These are phyloP conservation scores for Penicillium pancosmium DNA, from an alignment of 495 filamentous ascomycete species.

Conservation along the genomic window DNA sequence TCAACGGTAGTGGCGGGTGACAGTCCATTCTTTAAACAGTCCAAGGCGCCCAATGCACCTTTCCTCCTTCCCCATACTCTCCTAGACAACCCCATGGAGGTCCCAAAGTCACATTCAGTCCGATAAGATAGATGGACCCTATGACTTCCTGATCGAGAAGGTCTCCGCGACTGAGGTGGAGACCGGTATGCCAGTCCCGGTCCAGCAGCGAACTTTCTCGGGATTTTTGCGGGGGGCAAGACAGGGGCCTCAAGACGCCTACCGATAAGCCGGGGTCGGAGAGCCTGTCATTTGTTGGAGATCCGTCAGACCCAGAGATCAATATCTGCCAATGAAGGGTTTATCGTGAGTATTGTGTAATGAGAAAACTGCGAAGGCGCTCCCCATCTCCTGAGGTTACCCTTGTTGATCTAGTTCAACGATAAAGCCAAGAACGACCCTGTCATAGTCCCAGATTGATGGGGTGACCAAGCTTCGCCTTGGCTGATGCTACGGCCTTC, in stretches of 20 bases:
- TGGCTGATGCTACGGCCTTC: background rate
- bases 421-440: background rate
- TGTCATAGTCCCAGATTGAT: background rate
- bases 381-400: slow-evolving; percentile 14
- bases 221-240: slow-evolving; percentile 16
- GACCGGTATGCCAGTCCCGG: slow-evolving; percentile 31
- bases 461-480: background rate
- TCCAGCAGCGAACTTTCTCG: slow-evolving; percentile 9
- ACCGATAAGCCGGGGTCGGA: slow-evolving; percentile 16
- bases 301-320: background rate
- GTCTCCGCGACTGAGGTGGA: slow-evolving; percentile 32
- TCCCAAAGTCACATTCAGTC: slow-evolving; percentile 3
- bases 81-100: slow-evolving; percentile 18
- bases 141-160: slow-evolving; percentile 32
- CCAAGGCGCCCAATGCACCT: background rate
- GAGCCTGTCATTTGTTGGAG: slow-evolving; percentile 11
- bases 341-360: slow-evolving; percentile 21
- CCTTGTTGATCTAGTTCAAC: slow-evolving; percentile 11
- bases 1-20: background rate
- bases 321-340: slow-evolving; percentile 10
- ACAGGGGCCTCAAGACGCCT: slow-evolving; percentile 8
- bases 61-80: slow-evolving; percentile 16
- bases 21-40: slow-evolving; percentile 13
- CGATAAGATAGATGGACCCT: slow-evolving; percentile 30
- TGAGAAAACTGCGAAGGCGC: slow-evolving; percentile 2